Conservation (phyloP, 73 alveolate species). For the Paramecium biaurelia region DNA sequence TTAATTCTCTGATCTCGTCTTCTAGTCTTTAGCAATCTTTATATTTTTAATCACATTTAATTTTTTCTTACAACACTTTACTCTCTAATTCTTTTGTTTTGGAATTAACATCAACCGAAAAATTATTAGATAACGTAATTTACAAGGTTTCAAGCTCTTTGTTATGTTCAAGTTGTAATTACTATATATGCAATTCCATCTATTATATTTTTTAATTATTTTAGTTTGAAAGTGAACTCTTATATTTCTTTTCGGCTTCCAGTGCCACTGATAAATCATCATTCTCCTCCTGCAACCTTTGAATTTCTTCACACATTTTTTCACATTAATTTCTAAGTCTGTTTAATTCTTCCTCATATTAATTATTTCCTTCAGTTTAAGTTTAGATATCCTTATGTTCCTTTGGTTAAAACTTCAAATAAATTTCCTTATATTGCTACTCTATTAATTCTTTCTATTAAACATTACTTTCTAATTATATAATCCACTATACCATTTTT, state of each 20-base stretch:
- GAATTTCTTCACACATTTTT: background rate
- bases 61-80: background rate
- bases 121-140: background rate
- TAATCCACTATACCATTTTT: background rate
- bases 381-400: background rate
- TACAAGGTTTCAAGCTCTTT: background rate
- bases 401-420: background rate
- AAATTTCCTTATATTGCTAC: background rate
- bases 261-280: background rate
- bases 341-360: background rate
- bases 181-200: background rate
- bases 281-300: background rate
- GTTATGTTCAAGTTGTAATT: background rate
- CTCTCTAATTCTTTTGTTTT: background rate
- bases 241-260: background rate
- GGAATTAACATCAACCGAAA: background rate
- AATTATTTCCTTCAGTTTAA: background rate
- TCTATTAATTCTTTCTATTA: slow-evolving; percentile 22
- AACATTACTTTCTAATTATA: background rate
- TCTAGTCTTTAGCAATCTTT: background rate
- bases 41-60: background rate
- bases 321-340: background rate
- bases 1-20: background rate
- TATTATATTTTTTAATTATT: background rate
- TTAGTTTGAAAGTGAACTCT: background rate